Evolutionary conservation across 345 rosid species (phyloP), one percentile per base, ranked within the genome.

Genomic region (Clausena lansium): DNA sequence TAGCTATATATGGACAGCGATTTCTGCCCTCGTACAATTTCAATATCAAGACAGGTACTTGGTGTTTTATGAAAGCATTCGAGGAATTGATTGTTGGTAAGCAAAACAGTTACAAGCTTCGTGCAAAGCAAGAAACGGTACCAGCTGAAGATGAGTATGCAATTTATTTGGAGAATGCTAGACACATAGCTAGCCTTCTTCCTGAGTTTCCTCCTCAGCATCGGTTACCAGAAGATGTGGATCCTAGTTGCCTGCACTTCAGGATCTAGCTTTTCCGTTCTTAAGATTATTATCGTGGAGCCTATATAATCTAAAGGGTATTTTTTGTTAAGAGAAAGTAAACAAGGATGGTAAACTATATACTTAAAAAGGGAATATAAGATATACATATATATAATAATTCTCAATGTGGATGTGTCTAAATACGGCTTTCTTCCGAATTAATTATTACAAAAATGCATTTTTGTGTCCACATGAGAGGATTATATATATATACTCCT

Each of bases 11-110:
- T 14, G 93, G 91, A 33, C 90, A 89, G 55, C 41, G 89, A 35
- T 88, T 89, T 81, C 91, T 89, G 24, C 81, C 87, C 0, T 19
- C 85, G 2, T 91, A 91, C 41, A 71, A 77, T 55, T 87, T 89
- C 85, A 67, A 85, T 50, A 38, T 74, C 30, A 86, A 63, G 63
- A 86, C 70, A 0, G 93, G 95, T 2, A 76, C 20, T 35, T 91
- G 93, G 93, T 76, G 76, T 4, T 78, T 82, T 67, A 85, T 75
- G 74, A 77, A 70, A 76, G 75, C 71, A 7, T 39, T 75, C 2
- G 60, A 63, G 71, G 85, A 83, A 27, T 22, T 84, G 1, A 52
- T 52, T 45, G 22, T 47, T 6, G 71, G 47, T 2, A 59, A 78
- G 35, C 74, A 67, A 4, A 47, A 11, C 9, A 24, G 9, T 7